Base-by-base conservation (phyloP, 768 basidiomycete species). In the Russula olivacea region DNA sequence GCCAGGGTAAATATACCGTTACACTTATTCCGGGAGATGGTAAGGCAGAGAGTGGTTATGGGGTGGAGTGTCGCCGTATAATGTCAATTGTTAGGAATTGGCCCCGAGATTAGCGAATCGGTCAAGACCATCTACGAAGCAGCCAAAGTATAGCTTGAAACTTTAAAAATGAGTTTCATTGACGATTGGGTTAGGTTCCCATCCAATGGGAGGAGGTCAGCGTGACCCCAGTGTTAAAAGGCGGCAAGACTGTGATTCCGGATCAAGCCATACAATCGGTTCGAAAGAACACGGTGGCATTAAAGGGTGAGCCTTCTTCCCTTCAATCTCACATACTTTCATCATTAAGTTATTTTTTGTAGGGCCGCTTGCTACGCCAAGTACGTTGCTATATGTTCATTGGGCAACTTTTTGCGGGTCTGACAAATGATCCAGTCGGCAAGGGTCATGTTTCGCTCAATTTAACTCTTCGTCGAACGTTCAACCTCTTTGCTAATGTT, bases 131-230 rank as follows among this genome's bases (percentile, higher is more conserved):
- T 99, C 72, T 98, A 96, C 76, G 77, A 79, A 41, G 89, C 91
- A 67, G 96, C 97, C 67, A 82, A 89, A 58, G 93, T 93, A 71
- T 56, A 76, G 38, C 19, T 34, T 69, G 45, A 30, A 8, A 11
- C 3, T 34, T 17, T 55, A 28, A 25, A 25, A 54, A 17, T n/a
- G 25, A 52, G 14, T 34, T n/a, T 55, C 36, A 47, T 52, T 68
- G 6, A 65, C 25, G 43, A 19, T 14, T 14, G 2, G 19, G 38
- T 38, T 63, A 96, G 93, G 96, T 97, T 28, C 97, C 97, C 50
- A 97, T 99, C 70, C 83, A 93, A 77, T 99, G 97, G 97, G 97
- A 99, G 75, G 97, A 98, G 77, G 96, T 98, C 74, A 91, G 88
- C 73, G 97, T 99, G 53, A 89, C 92, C 8, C 97, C 97, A 14